Evolutionary conservation across 331 rosid species (phyloP), one percentile per base, ranked within the genome.

Genomic region (Arachis monticola): DNA sequence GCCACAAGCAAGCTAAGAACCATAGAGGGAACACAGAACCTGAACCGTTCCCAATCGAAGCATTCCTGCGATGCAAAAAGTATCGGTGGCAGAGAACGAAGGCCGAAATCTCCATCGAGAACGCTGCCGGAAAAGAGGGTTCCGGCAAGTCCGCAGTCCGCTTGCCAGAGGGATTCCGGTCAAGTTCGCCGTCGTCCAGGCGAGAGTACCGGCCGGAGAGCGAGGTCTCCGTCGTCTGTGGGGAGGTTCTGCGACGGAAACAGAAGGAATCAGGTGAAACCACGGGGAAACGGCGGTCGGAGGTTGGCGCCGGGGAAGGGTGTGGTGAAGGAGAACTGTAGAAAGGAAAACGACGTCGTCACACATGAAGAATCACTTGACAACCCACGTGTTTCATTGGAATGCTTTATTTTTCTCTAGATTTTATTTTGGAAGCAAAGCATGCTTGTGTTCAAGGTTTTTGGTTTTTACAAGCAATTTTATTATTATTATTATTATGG

Each of bases 391-490:
- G 92, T 91, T 61, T 86, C 96, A 1, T 72, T 95, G 69, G 99
- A 92, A 81, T 95, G 99, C 84, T 95, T 95, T 81, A 95, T 94
- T 82, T 94, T 94, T 80, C 88, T 94, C 77, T 94, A 94, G 82
- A 11, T 62, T 79, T 45, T 45, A 6, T 45, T 42, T 50, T 5
- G 70, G 48, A 27, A 27, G 30, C 30, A 27, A 66, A 62, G 60
- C 77, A 46, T 53, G 47, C 57, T 55, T 38, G 58, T 52, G 46
- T 62, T 44, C 58, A 8, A 14, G 58, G 72, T 5, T 46, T 64
- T 55, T 65, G 60, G 14, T 72, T 55, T 27, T 17, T 45, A 6
- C 32, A 63, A 62, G 61, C 38, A 8, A n/a, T 13, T n/a, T 27
- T 27, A 27, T 27, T 27, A 27, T 27, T 27, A 27, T 27, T 27